These are phyloP conservation scores for Geosmithia flava DNA, from an alignment of 2,329 filamentous ascomycete species.

Conservation along the genomic window DNA sequence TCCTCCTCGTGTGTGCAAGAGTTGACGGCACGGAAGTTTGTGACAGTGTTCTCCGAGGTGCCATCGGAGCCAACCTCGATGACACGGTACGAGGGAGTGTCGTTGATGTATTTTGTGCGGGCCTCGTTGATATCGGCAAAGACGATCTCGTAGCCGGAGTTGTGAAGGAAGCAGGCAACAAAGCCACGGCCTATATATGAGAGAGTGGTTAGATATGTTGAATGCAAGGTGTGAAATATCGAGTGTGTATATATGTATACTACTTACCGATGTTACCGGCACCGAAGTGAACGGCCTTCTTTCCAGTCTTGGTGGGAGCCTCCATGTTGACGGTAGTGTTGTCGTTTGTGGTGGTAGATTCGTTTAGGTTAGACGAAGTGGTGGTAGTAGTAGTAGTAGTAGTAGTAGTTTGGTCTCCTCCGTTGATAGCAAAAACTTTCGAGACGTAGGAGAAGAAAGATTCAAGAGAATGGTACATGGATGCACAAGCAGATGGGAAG, in stretches of 20 bases:
- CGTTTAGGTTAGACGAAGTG: too few relatives aligned
- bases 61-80: constrained; percentile 84
- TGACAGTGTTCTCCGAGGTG: constrained; percentile 70
- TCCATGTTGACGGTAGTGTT: constrained; percentile 4
- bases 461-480: too few relatives aligned
- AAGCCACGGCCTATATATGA: constrained; percentile 53
- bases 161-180: constrained; percentile 83
- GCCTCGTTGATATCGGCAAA: constrained; percentile 88
- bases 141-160: constrained; percentile 90
- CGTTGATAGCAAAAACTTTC: neutral
- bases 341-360: neutral
- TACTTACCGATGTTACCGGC: constrained; percentile 67
- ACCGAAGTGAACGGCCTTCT: constrained; percentile 74
- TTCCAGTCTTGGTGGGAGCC: constrained; percentile 26
- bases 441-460: neutral
- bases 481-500: too few relatives aligned
- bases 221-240: neutral
- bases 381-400: too few relatives aligned
- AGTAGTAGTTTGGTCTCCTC: neutral
- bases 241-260: neutral
- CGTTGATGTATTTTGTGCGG: constrained; percentile 70
- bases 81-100: constrained; percentile 69
- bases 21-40: constrained; percentile 96
- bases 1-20: constrained; percentile 74
- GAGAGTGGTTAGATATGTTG: constrained; percentile 5